Evolutionary conservation across 805 yeast species (phyloP).

Genomic region (Candida mattraensis): DNA sequence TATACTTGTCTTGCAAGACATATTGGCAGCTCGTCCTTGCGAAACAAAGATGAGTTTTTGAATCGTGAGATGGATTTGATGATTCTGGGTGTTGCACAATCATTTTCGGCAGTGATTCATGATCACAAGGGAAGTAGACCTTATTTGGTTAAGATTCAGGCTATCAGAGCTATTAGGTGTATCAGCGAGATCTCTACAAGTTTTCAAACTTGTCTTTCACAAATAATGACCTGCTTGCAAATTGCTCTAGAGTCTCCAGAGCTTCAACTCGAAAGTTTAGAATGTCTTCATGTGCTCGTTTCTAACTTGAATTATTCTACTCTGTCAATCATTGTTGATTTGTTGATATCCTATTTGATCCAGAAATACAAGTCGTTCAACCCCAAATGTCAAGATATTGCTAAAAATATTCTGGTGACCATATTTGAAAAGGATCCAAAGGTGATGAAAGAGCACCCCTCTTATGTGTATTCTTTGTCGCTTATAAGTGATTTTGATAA

Average conservation of each 20-base stretch:
- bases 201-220: slow-evolving; percentile 63
- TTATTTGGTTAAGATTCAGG: slow-evolving; percentile 65
- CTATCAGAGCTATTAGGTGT: slow-evolving; percentile 72
- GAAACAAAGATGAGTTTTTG: slow-evolving; percentile 35
- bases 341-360: slow-evolving; percentile 68
- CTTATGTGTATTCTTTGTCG: slow-evolving; percentile 55
- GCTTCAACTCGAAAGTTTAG: slow-evolving; percentile 59
- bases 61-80: slow-evolving; percentile 50
- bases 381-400: slow-evolving; percentile 46
- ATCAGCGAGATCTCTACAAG: slow-evolving; percentile 52
- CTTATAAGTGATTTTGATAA: slow-evolving; percentile 38
- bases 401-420: slow-evolving; percentile 48
- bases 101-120: slow-evolving; percentile 76
- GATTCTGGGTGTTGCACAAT: slow-evolving; percentile 73
- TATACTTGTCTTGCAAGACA: slow-evolving; percentile 23
- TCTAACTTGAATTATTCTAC: slow-evolving; percentile 54
- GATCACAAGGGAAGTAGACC: slow-evolving; percentile 72
- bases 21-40: slow-evolving; percentile 20
- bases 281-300: slow-evolving; percentile 67
- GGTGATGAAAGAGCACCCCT: slow-evolving; percentile 42
- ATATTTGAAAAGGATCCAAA: slow-evolving; percentile 36
- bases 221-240: slow-evolving; percentile 81
- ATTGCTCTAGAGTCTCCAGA: slow-evolving; percentile 66
- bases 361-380: slow-evolving; percentile 63
- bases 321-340: slow-evolving; percentile 66